These are phyloP conservation scores for Sesbania bispinosa DNA, from an alignment of 306 rosid species.

Conservation along the genomic window DNA sequence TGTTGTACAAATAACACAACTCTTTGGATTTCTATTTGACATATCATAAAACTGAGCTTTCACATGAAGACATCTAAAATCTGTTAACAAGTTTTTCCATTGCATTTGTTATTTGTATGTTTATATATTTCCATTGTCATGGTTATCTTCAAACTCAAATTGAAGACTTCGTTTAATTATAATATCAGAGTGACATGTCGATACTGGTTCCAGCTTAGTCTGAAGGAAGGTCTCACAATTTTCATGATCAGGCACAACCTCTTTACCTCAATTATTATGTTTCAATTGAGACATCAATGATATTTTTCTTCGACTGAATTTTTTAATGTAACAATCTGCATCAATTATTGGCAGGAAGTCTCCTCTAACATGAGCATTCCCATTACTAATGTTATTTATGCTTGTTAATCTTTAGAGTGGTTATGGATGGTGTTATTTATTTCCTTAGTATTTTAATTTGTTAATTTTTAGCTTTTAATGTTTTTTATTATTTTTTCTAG, in stretches of 20 bases:
- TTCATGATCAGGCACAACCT: constrained; percentile 81
- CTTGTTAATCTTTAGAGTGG: no score
- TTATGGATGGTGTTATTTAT: no score
- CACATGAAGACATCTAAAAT: background rate
- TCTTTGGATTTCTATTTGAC: no score
- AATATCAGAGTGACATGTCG: constrained; percentile 93
- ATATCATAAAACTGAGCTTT: constrained; percentile 1
- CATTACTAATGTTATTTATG: no score
- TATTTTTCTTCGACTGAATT: background rate
- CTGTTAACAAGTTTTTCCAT: background rate
- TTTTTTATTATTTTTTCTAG: no score
- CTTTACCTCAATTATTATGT: background rate
- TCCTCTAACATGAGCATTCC: no score
- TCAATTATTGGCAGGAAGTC: constrained; percentile 60
- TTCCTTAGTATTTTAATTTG: no score
- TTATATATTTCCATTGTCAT: background rate
- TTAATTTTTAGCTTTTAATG: no score
- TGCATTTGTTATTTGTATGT: constrained; percentile 5
- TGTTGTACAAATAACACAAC: no score
- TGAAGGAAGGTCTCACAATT: constrained; percentile 99
- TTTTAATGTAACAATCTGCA: background rate
- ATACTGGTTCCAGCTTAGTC: constrained; percentile 99
- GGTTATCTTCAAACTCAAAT: constrained; percentile 14
- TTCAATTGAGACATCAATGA: constrained; percentile 7
- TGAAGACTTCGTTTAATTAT: constrained; percentile 28